These are phyloP conservation scores for Tolypocladium cylindrosporum DNA, from an alignment of 2,329 filamentous ascomycete species.

Conservation along the genomic window DNA sequence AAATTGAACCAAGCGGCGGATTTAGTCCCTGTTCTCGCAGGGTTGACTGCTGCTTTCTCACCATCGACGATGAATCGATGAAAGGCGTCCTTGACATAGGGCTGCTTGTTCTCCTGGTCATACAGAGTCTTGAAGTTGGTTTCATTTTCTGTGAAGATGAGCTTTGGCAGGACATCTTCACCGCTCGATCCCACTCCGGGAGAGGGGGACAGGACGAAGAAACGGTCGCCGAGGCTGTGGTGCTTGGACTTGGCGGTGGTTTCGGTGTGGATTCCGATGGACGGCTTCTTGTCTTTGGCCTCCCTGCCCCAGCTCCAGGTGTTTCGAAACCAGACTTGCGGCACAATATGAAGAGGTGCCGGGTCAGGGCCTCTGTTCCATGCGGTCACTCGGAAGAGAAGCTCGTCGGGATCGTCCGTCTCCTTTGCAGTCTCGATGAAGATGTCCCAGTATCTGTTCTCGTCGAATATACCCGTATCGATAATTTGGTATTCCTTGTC, in stretches of 20 bases:
- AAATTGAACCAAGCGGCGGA: constrained; percentile 87
- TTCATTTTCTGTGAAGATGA: constrained; percentile 93
- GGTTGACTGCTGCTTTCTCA: constrained; percentile 74
- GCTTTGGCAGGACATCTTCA: constrained; percentile 72
- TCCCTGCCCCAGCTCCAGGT: constrained; percentile 94
- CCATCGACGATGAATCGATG: constrained; percentile 78
- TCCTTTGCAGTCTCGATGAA: constrained; percentile 96
- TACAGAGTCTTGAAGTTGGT: constrained; percentile 78
- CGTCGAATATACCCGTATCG: constrained; percentile 80
- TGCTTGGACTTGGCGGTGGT: constrained; percentile 70
- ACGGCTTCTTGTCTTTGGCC: constrained; percentile 64
- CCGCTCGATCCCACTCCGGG: constrained; percentile 71
- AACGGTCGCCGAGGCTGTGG: constrained; percentile 70
- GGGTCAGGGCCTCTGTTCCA: constrained; percentile 91
- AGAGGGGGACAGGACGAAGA: constrained; percentile 78
- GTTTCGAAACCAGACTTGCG: constrained; percentile 94
- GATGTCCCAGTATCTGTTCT: constrained; percentile 93
- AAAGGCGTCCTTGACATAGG: constrained; percentile 92
- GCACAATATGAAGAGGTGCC: constrained; percentile 85
- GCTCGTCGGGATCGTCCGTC: constrained; percentile 78
- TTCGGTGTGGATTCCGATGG: constrained; percentile 56
- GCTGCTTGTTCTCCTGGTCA: constrained; percentile 64
- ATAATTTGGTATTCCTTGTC: constrained; percentile 88
- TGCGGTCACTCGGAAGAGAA: constrained; percentile 88
- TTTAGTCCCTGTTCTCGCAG: constrained; percentile 72